These are phyloP conservation scores for Geotrichum restrictum DNA, from an alignment of 1,139 yeast genomes.

Conservation along the genomic window DNA sequence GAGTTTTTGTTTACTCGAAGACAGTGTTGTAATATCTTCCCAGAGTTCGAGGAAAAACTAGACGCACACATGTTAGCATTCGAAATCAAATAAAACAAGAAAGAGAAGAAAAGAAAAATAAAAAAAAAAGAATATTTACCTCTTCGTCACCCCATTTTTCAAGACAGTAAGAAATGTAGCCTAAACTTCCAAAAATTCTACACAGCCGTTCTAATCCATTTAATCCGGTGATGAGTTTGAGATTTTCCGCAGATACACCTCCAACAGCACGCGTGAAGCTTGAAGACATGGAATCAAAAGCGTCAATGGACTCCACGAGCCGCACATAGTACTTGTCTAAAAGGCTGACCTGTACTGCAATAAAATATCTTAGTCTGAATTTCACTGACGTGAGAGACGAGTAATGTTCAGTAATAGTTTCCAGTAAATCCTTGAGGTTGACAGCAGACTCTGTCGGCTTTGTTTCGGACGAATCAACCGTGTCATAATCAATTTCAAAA, in stretches of 20 bases:
- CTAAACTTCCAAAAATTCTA: conserved; percentile 58
- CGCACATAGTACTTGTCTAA: conserved; percentile 57
- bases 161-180: conserved; percentile 50
- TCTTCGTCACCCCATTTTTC: conserved; percentile 63
- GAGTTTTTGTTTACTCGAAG: conserved; percentile 21
- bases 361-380: conserved; percentile 64
- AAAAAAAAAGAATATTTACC: conserved; percentile 5
- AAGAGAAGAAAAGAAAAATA: background rate
- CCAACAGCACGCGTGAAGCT: conserved; percentile 39
- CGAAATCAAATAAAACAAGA: background rate
- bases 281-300: conserved; percentile 48
- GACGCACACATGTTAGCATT: background rate
- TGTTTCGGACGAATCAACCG: conserved; percentile 44
- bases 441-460: conserved; percentile 68
- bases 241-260: conserved; percentile 39
- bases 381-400: conserved; percentile 53
- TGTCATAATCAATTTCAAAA: conserved; percentile 59
- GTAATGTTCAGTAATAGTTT: conserved; percentile 64
- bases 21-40: conserved; percentile 36
- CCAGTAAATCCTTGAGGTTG: conserved; percentile 58
- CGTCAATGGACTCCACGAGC: conserved; percentile 46
- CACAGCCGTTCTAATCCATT: conserved; percentile 54
- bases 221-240: conserved; percentile 44
- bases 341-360: conserved; percentile 63
- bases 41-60: conserved; percentile 59